phyloP scores from a whole-genome alignment of 2,329 filamentous ascomycete genomes.

The Colletotrichum sp. region DNA sequence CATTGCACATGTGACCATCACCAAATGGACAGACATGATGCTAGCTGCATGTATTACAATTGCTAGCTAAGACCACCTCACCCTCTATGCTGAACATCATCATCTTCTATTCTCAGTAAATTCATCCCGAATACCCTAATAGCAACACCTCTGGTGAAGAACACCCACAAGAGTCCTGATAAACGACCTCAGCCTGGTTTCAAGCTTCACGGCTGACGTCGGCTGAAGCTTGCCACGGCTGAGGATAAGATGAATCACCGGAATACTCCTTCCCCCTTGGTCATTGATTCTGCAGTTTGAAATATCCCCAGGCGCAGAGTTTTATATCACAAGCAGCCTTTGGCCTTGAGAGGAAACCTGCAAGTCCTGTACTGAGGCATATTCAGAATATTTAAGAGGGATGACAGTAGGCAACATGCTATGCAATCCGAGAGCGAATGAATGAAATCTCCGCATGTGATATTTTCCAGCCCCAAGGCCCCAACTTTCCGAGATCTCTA shows the following conservation, averaged over 20 bases:
- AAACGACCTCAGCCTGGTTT: too few species aligned
- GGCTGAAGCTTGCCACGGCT: too few species aligned
- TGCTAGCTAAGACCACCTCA: background rate
- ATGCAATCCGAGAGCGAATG: too few species aligned
- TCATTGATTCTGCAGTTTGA: too few species aligned
- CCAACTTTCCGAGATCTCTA: fast-evolving
- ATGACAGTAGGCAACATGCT: background rate
- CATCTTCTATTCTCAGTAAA: background rate
- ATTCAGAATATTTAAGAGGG: background rate
- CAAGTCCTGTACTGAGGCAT: background rate
- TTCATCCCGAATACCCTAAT: background rate
- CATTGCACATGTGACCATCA: background rate
- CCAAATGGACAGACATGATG: background rate
- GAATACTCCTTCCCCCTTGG: too few species aligned
- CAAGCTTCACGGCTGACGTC: fast-evolving
- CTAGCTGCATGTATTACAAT: background rate
- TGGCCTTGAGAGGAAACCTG: background rate
- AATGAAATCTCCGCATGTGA: too few species aligned
- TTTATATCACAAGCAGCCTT: background rate
- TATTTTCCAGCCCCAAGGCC: background rate
- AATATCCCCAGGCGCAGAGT: fast-evolving
- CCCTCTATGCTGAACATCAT: background rate
- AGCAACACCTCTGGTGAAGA: background rate
- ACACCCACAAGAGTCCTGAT: background rate
- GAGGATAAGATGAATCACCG: too few species aligned